A percentile compares a stretch with the other conserved stretches of the same genome.
Evolutionary conservation across 2,329 filamentous ascomycete genomes (phyloP).

Genomic region (Tolypocladium guangdongense): DNA sequence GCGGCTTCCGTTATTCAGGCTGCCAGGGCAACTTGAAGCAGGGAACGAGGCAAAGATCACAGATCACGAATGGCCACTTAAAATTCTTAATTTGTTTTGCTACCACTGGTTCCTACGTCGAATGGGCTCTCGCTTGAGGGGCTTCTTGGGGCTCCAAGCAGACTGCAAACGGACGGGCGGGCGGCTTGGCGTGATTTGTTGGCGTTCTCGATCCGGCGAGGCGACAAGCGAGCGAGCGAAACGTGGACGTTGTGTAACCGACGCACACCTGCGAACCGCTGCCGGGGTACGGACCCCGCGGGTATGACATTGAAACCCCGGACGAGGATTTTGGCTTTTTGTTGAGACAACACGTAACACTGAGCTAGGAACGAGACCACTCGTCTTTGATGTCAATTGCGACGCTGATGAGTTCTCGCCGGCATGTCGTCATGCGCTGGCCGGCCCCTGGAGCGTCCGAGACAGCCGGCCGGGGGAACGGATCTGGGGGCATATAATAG

Average conservation of each 20-base stretch:
- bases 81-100: constrained; percentile 9
- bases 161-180: not conserved
- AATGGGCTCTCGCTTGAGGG: not conserved
- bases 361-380: not conserved
- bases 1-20: not conserved
- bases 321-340: not conserved
- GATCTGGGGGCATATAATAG: not conserved
- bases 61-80: constrained; percentile 8
- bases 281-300: not conserved
- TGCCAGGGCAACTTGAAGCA: not conserved
- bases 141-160: not conserved
- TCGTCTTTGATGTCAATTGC: not conserved
- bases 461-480: not conserved
- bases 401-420: not conserved
- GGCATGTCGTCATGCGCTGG: not conserved
- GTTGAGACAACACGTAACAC: not conserved
- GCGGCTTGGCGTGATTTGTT: not conserved
- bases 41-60: not conserved
- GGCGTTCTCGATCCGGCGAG: not conserved
- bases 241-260: not conserved
- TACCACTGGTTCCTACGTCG: not conserved
- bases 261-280: not conserved
- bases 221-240: not conserved
- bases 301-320: not conserved
- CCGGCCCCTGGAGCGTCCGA: not conserved